Base-by-base conservation (phyloP, 805 yeast species). In the Komagataella populi region DNA sequence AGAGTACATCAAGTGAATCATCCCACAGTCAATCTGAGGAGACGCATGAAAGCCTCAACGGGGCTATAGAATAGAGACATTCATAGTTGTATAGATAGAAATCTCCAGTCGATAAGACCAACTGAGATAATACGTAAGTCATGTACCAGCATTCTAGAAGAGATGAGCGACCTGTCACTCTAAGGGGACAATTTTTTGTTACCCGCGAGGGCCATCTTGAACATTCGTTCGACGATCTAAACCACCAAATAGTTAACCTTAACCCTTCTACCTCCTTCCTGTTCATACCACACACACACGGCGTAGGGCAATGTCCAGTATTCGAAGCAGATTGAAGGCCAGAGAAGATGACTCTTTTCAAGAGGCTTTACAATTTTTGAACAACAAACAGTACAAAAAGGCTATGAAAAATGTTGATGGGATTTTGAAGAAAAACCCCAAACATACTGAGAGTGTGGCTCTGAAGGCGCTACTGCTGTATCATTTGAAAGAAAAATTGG, bases 371-470 rank as follows among this genome's bases (percentile, higher is more conserved):
- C 80, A 80, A 58, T 74, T 86, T 30, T 93, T 88, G 60, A 98
- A 93, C 62, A 63, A 74, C 48, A 88, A 87, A 64, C 89, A 88
- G 65, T 90, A 90, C 71, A 87, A 87, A 63, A 89, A 91, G 60
- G 80, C 96, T 1, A 67, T 90, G 59, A 86, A 86, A 63, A 62
- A 81, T 24, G 76, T 87, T 46, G 97, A 93, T 50, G 70, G 76
- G 43, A 76, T 86, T 57, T 66, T 91, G 60, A 87, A 87, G 70
- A 87, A 86, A 60, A 80, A 81, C 60, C 74, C 87, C 14, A 72
- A 70, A 49, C 89, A 87, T 64, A 83, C 89, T 23, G 95, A 87
- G 60, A 80, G 95, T 2, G 68, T 86, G 51, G 87, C 96, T 3
- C 72, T 93, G 60, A 91, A 91, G 66, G 98, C 95, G 1, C 72